These are phyloP conservation scores for Monosporascus sp. DNA, from an alignment of 2,329 filamentous ascomycete species.

Conservation along the genomic window DNA sequence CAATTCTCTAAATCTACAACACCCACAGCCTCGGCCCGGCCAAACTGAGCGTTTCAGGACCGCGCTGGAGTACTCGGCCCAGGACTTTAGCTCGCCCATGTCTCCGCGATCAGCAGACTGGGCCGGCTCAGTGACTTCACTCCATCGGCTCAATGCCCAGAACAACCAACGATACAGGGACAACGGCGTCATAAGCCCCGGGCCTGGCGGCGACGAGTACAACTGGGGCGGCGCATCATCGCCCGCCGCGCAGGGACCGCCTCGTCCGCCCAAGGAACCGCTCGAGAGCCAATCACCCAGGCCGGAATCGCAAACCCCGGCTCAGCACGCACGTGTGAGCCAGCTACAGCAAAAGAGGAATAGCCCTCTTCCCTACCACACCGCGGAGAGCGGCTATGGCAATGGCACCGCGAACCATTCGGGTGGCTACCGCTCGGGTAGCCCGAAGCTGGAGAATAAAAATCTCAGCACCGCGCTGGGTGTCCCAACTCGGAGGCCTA, in stretches of 20 bases:
- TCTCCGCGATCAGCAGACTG: slow-evolving; percentile 58
- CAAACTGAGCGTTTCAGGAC: slow-evolving; percentile 70
- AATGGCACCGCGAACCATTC: slow-evolving; percentile 41
- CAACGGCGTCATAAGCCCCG: slow-evolving; percentile 31
- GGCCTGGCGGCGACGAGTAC: slow-evolving; percentile 38
- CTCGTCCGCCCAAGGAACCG: slow-evolving; percentile 59
- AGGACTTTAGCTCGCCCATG: slow-evolving; percentile 58
- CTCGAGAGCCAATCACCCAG: slow-evolving; percentile 35
- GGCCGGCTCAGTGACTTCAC: slow-evolving; percentile 55
- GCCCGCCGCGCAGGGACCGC: slow-evolving; percentile 41
- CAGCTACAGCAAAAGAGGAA: slow-evolving; percentile 43
- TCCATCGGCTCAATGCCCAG: slow-evolving; percentile 45
- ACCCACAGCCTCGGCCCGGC: slow-evolving; percentile 71
- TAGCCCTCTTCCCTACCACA: slow-evolving; percentile 53
- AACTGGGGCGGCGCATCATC: slow-evolving; percentile 34
- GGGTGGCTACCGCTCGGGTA: slow-evolving; percentile 43
- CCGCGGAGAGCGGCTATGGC: slow-evolving; percentile 49
- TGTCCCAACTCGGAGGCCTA: slow-evolving; percentile 48
- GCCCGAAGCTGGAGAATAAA: slow-evolving; percentile 51
- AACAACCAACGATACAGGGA: slow-evolving; percentile 45
- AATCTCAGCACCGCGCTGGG: slow-evolving; percentile 51
- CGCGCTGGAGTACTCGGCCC: slow-evolving; percentile 67
- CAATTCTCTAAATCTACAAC: slow-evolving; percentile 73
- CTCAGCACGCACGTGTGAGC: slow-evolving; percentile 41
- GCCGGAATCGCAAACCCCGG: slow-evolving; percentile 34